Percentiles rank a stretch among this genome's conserved stretches.
Conservation (phyloP, 129 eudicot species). For the Lactuca sativa region DNA sequence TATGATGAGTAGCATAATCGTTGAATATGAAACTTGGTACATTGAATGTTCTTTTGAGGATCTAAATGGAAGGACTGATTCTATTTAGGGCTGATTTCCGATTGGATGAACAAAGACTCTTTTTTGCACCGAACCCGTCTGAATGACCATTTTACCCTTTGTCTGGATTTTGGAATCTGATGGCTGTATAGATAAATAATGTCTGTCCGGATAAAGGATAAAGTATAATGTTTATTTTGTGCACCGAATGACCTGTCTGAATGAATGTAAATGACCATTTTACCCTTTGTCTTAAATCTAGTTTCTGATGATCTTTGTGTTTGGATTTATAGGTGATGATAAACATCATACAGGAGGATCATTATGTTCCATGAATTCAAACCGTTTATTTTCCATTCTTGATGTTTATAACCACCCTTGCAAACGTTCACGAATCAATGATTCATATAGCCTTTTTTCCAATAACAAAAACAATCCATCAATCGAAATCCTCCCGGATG, state of each 20-base stretch:
- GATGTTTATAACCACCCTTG: slow-evolving; percentile 54
- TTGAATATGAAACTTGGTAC: slow-evolving; percentile 7
- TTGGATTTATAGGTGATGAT: slow-evolving; percentile 60
- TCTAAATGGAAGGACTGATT: slow-evolving; percentile 3
- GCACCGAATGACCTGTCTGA: too few relatives aligned
- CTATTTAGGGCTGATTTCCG: neutral
- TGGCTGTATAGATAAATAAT: neutral
- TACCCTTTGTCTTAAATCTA: neutral
- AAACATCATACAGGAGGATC: slow-evolving; percentile 45
- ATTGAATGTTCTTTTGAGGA: neutral
- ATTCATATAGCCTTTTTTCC: slow-evolving; percentile 34
- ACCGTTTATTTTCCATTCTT: slow-evolving; percentile 39
- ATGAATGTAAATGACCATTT: too few relatives aligned
- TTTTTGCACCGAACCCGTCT: too few relatives aligned
- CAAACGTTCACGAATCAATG: slow-evolving; percentile 58
- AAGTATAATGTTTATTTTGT: too few relatives aligned
- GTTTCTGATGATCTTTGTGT: slow-evolving; percentile 1
- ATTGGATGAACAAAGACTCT: neutral
- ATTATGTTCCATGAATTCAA: slow-evolving; percentile 50
- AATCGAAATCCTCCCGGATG: slow-evolving; percentile 76
- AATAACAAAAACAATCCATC: slow-evolving; percentile 45
- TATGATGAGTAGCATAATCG: neutral
- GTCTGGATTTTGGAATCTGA: neutral
- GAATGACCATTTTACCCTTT: neutral
- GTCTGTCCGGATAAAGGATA: too few relatives aligned